These are phyloP conservation scores for Capronia coronata DNA, from an alignment of 2,329 filamentous ascomycete species.

Conservation along the genomic window DNA sequence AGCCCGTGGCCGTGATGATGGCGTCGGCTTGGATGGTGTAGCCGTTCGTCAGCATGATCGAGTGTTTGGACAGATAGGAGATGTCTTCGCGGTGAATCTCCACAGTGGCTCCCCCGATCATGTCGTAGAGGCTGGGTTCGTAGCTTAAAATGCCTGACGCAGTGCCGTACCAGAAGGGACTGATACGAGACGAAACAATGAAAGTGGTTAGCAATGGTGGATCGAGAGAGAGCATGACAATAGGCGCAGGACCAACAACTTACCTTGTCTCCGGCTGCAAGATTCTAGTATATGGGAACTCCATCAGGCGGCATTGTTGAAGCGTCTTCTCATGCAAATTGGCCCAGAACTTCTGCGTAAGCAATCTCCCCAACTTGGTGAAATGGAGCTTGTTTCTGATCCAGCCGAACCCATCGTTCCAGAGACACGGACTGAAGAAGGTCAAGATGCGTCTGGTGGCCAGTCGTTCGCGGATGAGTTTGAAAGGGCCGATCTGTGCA, in stretches of 20 bases:
- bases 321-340: slow-evolving; percentile 46
- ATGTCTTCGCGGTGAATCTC: slow-evolving; percentile 53
- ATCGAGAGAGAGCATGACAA: background rate
- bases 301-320: slow-evolving; percentile 42
- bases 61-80: slow-evolving; percentile 40
- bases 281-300: slow-evolving; percentile 40
- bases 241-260: background rate
- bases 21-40: slow-evolving; percentile 43
- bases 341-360: slow-evolving; percentile 49
- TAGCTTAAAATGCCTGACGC: slow-evolving; percentile 58
- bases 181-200: slow-evolving; percentile 4
- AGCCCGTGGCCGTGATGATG: slow-evolving; percentile 53
- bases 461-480: slow-evolving; percentile 61
- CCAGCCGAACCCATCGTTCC: slow-evolving; percentile 50
- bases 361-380: slow-evolving; percentile 45
- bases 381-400: slow-evolving; percentile 46
- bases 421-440: slow-evolving; percentile 69
- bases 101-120: slow-evolving; percentile 50
- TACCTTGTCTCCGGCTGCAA: slow-evolving; percentile 36
- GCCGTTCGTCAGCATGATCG: slow-evolving; percentile 46
- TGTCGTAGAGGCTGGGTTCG: slow-evolving; percentile 50
- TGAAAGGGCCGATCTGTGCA: slow-evolving; percentile 44
- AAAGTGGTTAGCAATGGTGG: background rate
- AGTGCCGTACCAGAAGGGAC: slow-evolving; percentile 49
- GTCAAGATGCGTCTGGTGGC: slow-evolving; percentile 61